phyloP scores from a whole-genome alignment of 768 basidiomycete genomes.

The Mycena amicta region DNA sequence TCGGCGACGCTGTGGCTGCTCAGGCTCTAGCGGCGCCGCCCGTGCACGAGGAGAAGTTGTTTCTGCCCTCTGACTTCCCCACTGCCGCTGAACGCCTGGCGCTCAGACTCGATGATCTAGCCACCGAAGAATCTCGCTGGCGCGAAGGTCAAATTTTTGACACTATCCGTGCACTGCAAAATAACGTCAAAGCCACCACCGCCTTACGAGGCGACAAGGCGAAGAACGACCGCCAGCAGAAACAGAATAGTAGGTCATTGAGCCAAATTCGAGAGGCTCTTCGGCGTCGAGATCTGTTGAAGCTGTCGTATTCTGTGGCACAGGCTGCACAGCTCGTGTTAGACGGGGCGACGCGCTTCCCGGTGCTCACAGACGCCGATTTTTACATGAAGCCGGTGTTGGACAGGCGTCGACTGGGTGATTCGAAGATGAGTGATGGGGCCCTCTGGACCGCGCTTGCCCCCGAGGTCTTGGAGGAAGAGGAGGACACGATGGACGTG shows the following conservation, averaged over 20 bases:
- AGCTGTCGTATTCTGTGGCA: not conserved
- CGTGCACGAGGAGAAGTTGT: not conserved
- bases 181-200: not conserved
- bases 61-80: conserved; percentile 1
- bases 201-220: not conserved
- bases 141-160: conserved; percentile 4
- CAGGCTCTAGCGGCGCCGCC: not conserved
- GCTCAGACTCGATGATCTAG: not conserved
- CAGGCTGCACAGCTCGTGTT: not conserved
- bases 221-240: not conserved
- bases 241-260: not conserved
- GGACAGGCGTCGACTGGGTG: conserved; percentile 6
- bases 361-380: conserved; percentile 2
- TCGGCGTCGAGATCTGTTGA: not conserved
- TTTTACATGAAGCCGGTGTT: conserved; percentile 6
- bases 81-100: not conserved
- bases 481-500: not conserved
- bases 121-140: not conserved
- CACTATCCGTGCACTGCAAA: conserved; percentile 1
- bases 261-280: not conserved
- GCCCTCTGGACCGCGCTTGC: not conserved
- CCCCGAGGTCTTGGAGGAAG: not conserved
- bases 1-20: not conserved
- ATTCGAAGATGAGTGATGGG: not conserved
- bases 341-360: not conserved